Percentiles rank a stretch among this genome's conserved stretches.
Conservation (phyloP, 371 early-diverging fungal species). For the Syncephalis plumigaleata region DNA sequence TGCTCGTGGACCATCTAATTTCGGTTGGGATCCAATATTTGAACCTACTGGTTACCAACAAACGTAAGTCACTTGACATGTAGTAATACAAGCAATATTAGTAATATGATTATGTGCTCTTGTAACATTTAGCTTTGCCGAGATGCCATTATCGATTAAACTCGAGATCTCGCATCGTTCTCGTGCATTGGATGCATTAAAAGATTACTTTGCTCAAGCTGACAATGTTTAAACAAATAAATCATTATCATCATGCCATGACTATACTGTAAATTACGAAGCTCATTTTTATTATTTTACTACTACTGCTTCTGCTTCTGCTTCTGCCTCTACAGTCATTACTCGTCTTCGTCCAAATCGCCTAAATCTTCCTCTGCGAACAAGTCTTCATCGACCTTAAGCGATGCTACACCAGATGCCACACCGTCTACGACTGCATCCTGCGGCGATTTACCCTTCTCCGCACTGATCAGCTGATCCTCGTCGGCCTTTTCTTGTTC, state of each 20-base stretch:
- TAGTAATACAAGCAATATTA: no score
- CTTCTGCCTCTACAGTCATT: no score
- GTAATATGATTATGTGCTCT: no score
- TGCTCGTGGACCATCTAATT: constrained; percentile 65
- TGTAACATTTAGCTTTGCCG: constrained; percentile 80
- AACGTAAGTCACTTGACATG: constrained; percentile 25
- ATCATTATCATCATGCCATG: no score
- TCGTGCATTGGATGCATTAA: constrained; percentile 56
- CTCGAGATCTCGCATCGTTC: constrained; percentile 83
- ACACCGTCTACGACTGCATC: neutral
- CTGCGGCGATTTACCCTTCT: neutral
- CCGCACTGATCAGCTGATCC: neutral
- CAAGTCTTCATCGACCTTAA: constrained; percentile 19
- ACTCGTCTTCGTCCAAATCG: constrained; percentile 21
- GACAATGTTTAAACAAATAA: neutral
- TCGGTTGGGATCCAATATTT: constrained; percentile 96
- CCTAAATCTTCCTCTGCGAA: constrained; percentile 21
- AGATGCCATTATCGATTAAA: constrained; percentile 65
- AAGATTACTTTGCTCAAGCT: constrained; percentile 11
- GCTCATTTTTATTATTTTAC: no score
- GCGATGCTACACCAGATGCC: neutral
- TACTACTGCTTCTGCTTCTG: no score
- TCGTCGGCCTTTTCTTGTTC: constrained; percentile 12
- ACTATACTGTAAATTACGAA: no score
- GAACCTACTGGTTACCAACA: constrained; percentile 63